Conservation (phyloP, 305 asterid species). For the Fraxinus nigra region DNA sequence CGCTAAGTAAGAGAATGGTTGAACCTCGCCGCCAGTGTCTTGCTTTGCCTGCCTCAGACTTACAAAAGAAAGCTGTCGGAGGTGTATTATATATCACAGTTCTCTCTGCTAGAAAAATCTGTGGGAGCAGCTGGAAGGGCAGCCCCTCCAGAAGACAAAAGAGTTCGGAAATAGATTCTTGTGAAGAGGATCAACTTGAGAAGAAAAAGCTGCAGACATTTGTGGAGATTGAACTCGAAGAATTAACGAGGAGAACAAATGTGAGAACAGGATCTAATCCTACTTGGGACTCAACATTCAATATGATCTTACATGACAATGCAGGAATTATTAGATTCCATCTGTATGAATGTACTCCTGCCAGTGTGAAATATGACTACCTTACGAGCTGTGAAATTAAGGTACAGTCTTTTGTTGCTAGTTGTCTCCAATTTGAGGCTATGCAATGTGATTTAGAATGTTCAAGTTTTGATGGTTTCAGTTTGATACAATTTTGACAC, state of each 20-base stretch:
- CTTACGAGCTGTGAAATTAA: conserved; percentile 88
- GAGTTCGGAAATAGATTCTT: conserved; percentile 31
- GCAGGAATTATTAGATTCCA: conserved; percentile 66
- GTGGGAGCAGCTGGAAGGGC: conserved; percentile 39
- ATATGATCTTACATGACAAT: conserved; percentile 74
- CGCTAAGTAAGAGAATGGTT: conserved; percentile 82
- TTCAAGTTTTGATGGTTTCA: neutral
- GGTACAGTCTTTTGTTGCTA: conserved; percentile 40
- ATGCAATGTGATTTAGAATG: neutral
- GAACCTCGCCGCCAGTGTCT: conserved; percentile 95
- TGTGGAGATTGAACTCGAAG: conserved; percentile 86
- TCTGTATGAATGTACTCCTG: conserved; percentile 75
- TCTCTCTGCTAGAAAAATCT: conserved; percentile 64
- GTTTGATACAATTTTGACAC: neutral
- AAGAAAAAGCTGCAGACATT: conserved; percentile 68
- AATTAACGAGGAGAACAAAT: conserved; percentile 75
- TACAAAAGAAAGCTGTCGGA: conserved; percentile 75
- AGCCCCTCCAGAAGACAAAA: conserved; percentile 44
- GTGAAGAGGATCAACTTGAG: conserved; percentile 39
- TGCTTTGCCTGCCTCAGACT: conserved; percentile 71
- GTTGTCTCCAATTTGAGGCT: conserved; percentile 18
- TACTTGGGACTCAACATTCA: conserved; percentile 80
- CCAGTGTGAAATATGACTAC: conserved; percentile 67
- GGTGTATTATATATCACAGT: conserved; percentile 67
- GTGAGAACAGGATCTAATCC: conserved; percentile 66